These are phyloP conservation scores for Calamus simplicifolius DNA, from an alignment of 176 grass and related monocot species.

Conservation along the genomic window DNA sequence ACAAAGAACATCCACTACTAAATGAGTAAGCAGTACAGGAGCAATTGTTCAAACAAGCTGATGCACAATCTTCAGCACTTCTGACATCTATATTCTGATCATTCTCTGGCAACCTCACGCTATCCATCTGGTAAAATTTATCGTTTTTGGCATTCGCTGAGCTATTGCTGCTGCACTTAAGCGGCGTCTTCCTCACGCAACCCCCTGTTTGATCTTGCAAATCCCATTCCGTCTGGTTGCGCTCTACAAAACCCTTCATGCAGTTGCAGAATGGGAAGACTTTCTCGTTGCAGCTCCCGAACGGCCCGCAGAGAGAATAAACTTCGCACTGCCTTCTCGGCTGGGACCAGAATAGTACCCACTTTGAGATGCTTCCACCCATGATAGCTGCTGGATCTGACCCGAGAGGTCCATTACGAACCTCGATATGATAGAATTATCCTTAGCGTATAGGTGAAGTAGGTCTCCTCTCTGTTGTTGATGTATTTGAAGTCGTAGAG, in stretches of 20 bases:
- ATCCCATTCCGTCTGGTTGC: constrained; percentile 35
- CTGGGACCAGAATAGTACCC: constrained; percentile 28
- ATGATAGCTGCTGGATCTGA: background rate
- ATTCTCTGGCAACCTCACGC: constrained; percentile 42
- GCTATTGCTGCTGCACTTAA: constrained; percentile 45
- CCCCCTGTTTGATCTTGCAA: constrained; percentile 43
- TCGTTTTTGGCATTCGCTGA: constrained; percentile 25
- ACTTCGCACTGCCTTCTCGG: constrained; percentile 52
- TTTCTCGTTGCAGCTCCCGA: constrained; percentile 49
- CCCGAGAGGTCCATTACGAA: constrained; percentile 21
- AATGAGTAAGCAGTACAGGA: constrained; percentile 62
- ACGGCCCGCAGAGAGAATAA: constrained; percentile 51
- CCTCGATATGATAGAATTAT: background rate
- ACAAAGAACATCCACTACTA: constrained; percentile 47
- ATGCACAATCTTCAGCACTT: constrained; percentile 36
- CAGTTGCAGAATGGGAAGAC: constrained; percentile 43
- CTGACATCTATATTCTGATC: constrained; percentile 12
- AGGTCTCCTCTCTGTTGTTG: background rate
- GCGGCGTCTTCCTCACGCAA: constrained; percentile 43
- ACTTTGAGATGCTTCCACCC: background rate
- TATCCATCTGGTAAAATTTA: constrained; percentile 41
- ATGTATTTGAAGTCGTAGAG: constrained; percentile 42
- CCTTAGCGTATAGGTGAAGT: constrained; percentile 27
- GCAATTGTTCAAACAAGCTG: constrained; percentile 53
- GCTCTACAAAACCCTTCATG: constrained; percentile 43